Evolutionary conservation across 495 filamentous ascomycete genomes (phyloP).

Genomic region (Paragyromitra xinjiangensis): DNA sequence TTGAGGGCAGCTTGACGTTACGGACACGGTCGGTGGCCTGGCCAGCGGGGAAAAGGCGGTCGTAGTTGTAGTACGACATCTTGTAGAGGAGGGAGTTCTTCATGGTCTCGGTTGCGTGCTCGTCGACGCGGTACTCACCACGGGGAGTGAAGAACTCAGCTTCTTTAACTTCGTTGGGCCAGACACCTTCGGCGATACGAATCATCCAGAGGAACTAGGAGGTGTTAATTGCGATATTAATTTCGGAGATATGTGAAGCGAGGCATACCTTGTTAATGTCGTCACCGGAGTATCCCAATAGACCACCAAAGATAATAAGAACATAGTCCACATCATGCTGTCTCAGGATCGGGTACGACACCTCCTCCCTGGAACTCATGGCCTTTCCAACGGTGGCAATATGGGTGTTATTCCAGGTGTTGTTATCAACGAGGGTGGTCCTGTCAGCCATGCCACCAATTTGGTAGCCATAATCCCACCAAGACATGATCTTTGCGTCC

Average conservation of each 20-base stretch:
- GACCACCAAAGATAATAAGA: slow-evolving; percentile 93
- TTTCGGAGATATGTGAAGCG: neutral
- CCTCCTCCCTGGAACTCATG: slow-evolving; percentile 96
- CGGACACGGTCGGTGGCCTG: slow-evolving; percentile 94
- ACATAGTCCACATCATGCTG: slow-evolving; percentile 99
- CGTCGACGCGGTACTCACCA: slow-evolving; percentile 95
- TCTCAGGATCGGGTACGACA: slow-evolving; percentile 97
- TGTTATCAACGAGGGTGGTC: slow-evolving; percentile 97
- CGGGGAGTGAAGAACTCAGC: slow-evolving; percentile 93
- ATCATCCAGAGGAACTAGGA: slow-evolving; percentile 96
- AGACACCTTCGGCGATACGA: slow-evolving; percentile 97
- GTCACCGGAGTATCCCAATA: slow-evolving; percentile 98
- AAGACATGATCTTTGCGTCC: slow-evolving; percentile 98
- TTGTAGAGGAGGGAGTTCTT: slow-evolving; percentile 99
- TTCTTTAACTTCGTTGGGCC: slow-evolving; percentile 98
- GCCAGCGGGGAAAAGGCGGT: slow-evolving; percentile 87
- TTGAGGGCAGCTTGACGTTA: slow-evolving; percentile 77
- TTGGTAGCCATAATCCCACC: slow-evolving; percentile 99
- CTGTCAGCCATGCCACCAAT: slow-evolving; percentile 99
- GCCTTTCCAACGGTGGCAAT: slow-evolving; percentile 99
- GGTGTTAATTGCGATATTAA: slow-evolving; percentile 26
- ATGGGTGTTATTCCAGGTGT: slow-evolving; percentile 99
- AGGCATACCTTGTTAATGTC: slow-evolving; percentile 86
- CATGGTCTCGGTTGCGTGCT: slow-evolving; percentile 95
- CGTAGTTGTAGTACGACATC: slow-evolving; percentile 99